Conservation (phyloP, 345 rosid species). For the Clausena lansium region DNA sequence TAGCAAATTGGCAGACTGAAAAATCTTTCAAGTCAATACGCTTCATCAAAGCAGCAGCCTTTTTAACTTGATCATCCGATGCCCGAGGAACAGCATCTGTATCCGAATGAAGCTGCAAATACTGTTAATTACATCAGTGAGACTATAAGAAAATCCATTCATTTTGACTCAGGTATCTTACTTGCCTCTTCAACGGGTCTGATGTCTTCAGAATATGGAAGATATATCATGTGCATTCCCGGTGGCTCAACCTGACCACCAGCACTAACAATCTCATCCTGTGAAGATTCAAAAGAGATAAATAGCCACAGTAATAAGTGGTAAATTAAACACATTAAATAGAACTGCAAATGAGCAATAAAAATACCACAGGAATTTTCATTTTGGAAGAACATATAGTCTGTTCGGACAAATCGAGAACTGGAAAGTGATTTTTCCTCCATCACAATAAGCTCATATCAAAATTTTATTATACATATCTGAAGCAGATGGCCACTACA, state of each 20-base stretch:
- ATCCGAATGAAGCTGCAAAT: slow-evolving; percentile 52
- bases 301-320: background rate
- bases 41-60: slow-evolving; percentile 69
- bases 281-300: slow-evolving; percentile 23
- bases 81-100: slow-evolving; percentile 55
- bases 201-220: slow-evolving; percentile 87
- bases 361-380: background rate
- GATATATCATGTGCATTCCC: slow-evolving; percentile 94
- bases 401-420: background rate
- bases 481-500: background rate
- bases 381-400: background rate
- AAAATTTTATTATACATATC: background rate
- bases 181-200: slow-evolving; percentile 84
- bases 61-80: slow-evolving; percentile 69
- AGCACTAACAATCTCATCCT: slow-evolving; percentile 73
- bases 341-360: background rate
- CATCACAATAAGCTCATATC: background rate
- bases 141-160: slow-evolving; percentile 13
- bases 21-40: slow-evolving; percentile 76
- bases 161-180: slow-evolving; percentile 15
- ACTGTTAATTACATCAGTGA: slow-evolving; percentile 21
- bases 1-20: slow-evolving; percentile 74
- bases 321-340: background rate
- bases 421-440: background rate
- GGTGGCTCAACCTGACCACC: slow-evolving; percentile 93